phyloP scores from a whole-genome alignment of 2,329 filamentous ascomycete species.

The Ophiostoma quercus region DNA sequence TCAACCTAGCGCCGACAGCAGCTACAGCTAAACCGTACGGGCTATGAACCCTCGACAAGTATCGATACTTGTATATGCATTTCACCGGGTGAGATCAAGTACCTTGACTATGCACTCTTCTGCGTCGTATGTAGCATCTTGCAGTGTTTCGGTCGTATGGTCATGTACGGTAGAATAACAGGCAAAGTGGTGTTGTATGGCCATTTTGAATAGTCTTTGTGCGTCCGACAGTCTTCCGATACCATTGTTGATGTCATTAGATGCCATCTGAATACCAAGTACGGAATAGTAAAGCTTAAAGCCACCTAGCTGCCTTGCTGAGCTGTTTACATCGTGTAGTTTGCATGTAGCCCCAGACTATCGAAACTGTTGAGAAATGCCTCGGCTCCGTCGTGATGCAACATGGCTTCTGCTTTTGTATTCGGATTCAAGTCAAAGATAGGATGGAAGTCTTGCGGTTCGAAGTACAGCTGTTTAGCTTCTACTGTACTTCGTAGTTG shows the following conservation, averaged over 20 bases:
- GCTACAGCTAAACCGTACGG: neutral
- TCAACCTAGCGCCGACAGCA: neutral
- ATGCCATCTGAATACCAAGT: neutral
- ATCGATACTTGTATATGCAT: neutral
- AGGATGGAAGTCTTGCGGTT: neutral
- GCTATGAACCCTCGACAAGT: neutral
- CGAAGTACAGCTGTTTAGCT: neutral
- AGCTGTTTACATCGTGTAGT: neutral
- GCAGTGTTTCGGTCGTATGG: no score
- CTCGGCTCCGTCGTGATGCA: neutral
- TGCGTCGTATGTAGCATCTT: neutral
- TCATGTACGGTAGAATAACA: neutral
- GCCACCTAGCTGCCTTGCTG: neutral
- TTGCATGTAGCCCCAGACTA: neutral
- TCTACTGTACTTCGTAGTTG: no score
- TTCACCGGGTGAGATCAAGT: conserved; percentile 3
- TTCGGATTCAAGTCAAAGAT: neutral
- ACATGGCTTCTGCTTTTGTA: neutral
- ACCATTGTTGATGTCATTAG: neutral
- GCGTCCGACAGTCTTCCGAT: neutral
- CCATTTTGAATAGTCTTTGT: neutral
- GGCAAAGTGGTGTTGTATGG: neutral
- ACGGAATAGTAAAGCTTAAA: neutral
- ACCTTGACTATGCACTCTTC: neutral
- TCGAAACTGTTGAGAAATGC: conserved; percentile 1